Evolutionary conservation across 306 rosid genomes (phyloP), one percentile per base, ranked within the genome.

Genomic region (Biancaea sappan): DNA sequence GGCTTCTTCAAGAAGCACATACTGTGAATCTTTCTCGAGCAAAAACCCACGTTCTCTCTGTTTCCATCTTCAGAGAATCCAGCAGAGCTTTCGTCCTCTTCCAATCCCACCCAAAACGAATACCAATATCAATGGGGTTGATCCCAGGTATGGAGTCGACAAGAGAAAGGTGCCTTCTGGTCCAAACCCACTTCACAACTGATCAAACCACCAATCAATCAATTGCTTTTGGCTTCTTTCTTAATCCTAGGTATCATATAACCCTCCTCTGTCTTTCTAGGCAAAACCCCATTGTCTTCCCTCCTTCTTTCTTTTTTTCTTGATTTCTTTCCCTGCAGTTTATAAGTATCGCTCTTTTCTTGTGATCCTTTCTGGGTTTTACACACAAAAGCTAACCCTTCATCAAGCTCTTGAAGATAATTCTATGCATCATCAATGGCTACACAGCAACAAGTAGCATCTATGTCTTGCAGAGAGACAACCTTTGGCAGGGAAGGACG

Each of bases 111-210:
- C 73, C 4, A 58, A 48, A 1, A 31, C 35, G 15, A 52, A 9
- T 9, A 9, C 9, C 32, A 46, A 77, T 38, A 14, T 12, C 44
- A 66, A 77, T 46, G 83, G 48, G 69, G 75, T 90, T 78, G 97
- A 92, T 66, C 93, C 88, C 34, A 90, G 88, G 84, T 90, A 80
- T 61, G 99, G 93, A 12, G 91, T 63, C 15, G 96, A 94, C 71
- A 94, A 92, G 90, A 86, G 99, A 79, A 66, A 80, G 1, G 97
- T 94, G 25, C 99, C 99, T 16, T 81, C 99, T 9, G 99, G 99
- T 2, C 99, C 99, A 22, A 94, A 94, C 93, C 99, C 96, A 63
- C 99, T 94, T 73, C 99, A 94, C 84, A 94, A 94, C 53, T 92
- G 84, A 88, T 47, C 69, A 52, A 3, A 34, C 37, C 6, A 4